phyloP scores from a whole-genome alignment of 2,329 filamentous ascomycete genomes.

The Pseudogymnoascus sp. region DNA sequence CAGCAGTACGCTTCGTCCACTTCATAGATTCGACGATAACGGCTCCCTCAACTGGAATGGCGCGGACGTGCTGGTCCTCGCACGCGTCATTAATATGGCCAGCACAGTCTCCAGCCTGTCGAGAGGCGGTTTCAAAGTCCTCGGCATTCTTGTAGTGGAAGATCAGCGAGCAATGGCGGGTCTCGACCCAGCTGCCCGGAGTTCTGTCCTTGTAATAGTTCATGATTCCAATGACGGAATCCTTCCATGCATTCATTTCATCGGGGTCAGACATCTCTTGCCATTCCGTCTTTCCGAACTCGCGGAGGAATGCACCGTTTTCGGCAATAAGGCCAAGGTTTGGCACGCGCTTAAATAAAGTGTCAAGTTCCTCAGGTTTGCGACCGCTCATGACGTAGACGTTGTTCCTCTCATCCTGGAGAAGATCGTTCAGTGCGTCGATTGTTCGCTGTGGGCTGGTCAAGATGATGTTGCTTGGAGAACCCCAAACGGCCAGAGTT shows the following conservation, averaged over 20 bases:
- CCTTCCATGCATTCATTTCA: slow-evolving; percentile 70
- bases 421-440: slow-evolving; percentile 71
- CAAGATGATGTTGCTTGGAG: slow-evolving; percentile 74
- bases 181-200: slow-evolving; percentile 79
- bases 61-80: slow-evolving; percentile 73
- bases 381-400: slow-evolving; percentile 93
- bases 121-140: slow-evolving; percentile 64
- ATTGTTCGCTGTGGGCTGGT: slow-evolving; percentile 77
- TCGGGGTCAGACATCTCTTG: slow-evolving; percentile 65
- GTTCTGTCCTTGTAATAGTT: slow-evolving; percentile 85
- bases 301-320: slow-evolving; percentile 84
- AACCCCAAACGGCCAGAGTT: slow-evolving; percentile 80
- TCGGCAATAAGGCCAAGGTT: slow-evolving; percentile 86
- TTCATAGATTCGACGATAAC: slow-evolving; percentile 78
- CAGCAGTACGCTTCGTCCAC: slow-evolving; percentile 82
- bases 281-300: slow-evolving; percentile 63
- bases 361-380: slow-evolving; percentile 78
- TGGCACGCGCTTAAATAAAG: slow-evolving; percentile 74
- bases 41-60: slow-evolving; percentile 69
- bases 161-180: slow-evolving; percentile 82
- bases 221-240: slow-evolving; percentile 72
- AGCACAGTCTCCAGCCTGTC: slow-evolving; percentile 81
- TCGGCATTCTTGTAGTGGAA: slow-evolving; percentile 84
- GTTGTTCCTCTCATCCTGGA: slow-evolving; percentile 70
- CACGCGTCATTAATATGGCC: slow-evolving; percentile 95